A percentile compares a stretch with the other conserved stretches of the same genome.
Evolutionary conservation across 1,284 basidiomycete genomes (phyloP).

Genomic region (Naganishia liquefaciens): DNA sequence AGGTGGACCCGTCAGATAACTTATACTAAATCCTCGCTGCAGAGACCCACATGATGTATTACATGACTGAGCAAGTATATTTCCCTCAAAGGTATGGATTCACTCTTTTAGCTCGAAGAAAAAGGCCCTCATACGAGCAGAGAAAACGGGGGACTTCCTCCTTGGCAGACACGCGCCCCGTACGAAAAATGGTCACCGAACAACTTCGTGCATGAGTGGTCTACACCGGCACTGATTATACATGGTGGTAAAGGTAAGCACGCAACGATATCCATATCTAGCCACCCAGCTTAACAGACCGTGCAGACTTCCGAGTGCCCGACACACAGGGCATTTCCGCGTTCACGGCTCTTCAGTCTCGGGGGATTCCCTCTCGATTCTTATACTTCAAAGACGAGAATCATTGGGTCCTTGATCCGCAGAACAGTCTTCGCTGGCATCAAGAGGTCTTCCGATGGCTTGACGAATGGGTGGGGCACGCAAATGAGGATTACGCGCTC

Average conservation of each 20-base stretch:
- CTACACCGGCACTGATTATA: conserved; percentile 77
- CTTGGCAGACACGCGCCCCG: conserved; percentile 37
- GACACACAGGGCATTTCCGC: conserved; percentile 36
- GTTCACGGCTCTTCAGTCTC: conserved; percentile 46
- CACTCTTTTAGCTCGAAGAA: conserved; percentile 2
- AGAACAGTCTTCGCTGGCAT: conserved; percentile 65
- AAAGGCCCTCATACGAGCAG: not conserved
- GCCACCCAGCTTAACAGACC: not conserved
- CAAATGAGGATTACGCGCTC: not conserved
- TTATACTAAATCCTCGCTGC: conserved; percentile 50
- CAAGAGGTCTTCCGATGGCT: conserved; percentile 81
- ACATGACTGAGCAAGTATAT: conserved; percentile 79
- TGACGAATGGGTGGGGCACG: conserved; percentile 21
- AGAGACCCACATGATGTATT: conserved; percentile 72
- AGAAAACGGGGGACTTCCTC: conserved; percentile 31
- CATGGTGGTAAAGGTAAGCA: conserved; percentile 70
- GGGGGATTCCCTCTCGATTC: conserved; percentile 70
- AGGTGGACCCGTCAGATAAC: too few relatives aligned
- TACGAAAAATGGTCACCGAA: conserved; percentile 59
- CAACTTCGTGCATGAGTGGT: conserved; percentile 79
- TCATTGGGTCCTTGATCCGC: conserved; percentile 70
- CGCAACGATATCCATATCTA: too few relatives aligned
- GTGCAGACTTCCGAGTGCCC: conserved; percentile 32
- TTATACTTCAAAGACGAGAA: conserved; percentile 92
- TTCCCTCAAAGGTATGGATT: conserved; percentile 62